These are phyloP conservation scores for Penicillium sp. DNA, from an alignment of 2,329 filamentous ascomycete genomes.

Conservation along the genomic window DNA sequence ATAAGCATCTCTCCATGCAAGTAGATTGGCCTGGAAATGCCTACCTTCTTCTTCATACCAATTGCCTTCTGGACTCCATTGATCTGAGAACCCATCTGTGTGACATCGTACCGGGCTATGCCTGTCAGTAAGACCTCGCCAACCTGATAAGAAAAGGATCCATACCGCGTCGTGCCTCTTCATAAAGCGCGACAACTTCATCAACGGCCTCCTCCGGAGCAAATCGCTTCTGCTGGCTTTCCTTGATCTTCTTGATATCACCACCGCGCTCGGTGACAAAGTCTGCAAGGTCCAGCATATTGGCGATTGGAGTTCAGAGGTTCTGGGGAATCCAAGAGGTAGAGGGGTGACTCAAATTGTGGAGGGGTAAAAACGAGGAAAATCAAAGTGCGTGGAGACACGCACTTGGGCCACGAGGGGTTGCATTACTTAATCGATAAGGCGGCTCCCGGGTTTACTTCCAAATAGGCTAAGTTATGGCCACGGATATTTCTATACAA, in stretches of 20 bases:
- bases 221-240: conserved; percentile 75
- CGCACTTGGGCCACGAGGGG: conserved; percentile 5
- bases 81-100: conserved; percentile 72
- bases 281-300: conserved; percentile 68
- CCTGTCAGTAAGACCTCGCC: not conserved
- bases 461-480: not conserved
- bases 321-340: conserved; percentile 3
- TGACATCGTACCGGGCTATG: conserved; percentile 63
- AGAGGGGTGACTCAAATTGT: conserved; percentile 18
- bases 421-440: conserved; percentile 19
- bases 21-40: conserved; percentile 5
- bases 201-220: conserved; percentile 78
- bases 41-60: conserved; percentile 77
- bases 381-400: conserved; percentile 9
- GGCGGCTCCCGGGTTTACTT: not conserved
- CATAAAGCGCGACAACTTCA: conserved; percentile 76
- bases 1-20: conserved; percentile 5
- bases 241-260: conserved; percentile 80
- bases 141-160: not conserved
- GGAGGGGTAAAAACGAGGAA: conserved; percentile 21
- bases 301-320: conserved; percentile 13
- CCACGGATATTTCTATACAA: not conserved
- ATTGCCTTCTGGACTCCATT: conserved; percentile 87
- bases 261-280: conserved; percentile 82
- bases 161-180: conserved; percentile 70